Evolutionary conservation across 345 rosid species (phyloP).

Genomic region (Aquilaria malaccensis): DNA sequence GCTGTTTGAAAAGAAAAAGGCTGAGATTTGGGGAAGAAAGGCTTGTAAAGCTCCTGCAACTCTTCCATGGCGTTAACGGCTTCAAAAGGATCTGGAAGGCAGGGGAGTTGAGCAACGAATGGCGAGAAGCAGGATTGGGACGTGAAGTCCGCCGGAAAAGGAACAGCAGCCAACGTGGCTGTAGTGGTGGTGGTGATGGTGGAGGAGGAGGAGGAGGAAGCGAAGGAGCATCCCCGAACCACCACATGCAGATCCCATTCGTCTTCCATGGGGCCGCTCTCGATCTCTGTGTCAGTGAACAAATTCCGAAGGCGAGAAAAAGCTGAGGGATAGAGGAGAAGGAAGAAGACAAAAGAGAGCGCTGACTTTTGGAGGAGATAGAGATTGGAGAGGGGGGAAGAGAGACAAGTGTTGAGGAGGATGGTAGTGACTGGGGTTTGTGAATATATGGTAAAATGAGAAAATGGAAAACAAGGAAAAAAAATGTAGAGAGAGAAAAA

Average conservation of each 20-base stretch:
- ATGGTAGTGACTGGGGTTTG: slow-evolving; percentile 25
- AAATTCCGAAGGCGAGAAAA: slow-evolving; percentile 11
- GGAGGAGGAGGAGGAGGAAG: slow-evolving; percentile 18
- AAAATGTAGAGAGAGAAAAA: slow-evolving; percentile 4
- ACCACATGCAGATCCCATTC: slow-evolving; percentile 99
- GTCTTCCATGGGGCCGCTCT: slow-evolving; percentile 40
- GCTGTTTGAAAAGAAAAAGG: slow-evolving; percentile 17
- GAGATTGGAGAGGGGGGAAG: slow-evolving; percentile 13
- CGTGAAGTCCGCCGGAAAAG: slow-evolving; percentile 18
- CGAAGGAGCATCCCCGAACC: slow-evolving; percentile 62
- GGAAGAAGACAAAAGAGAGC: slow-evolving; percentile 47
- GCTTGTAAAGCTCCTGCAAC: slow-evolving; percentile 66
- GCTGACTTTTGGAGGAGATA: slow-evolving; percentile 65
- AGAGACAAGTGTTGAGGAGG: slow-evolving; percentile 1
- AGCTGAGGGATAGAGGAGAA: slow-evolving; percentile 21
- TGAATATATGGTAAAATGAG: slow-evolving; percentile 3
- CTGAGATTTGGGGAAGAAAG: slow-evolving; percentile 48
- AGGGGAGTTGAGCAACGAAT: background rate
- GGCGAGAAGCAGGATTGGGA: slow-evolving; percentile 19
- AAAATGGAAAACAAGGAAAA: slow-evolving; percentile 7
- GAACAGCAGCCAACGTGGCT: slow-evolving; percentile 11
- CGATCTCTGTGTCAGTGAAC: background rate
- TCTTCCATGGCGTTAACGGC: slow-evolving; percentile 37
- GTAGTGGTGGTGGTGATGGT: slow-evolving; percentile 20
- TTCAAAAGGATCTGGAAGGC: slow-evolving; percentile 29